These are phyloP conservation scores for Fusarium sp. DNA, from an alignment of 2,329 filamentous ascomycete species.

Conservation along the genomic window DNA sequence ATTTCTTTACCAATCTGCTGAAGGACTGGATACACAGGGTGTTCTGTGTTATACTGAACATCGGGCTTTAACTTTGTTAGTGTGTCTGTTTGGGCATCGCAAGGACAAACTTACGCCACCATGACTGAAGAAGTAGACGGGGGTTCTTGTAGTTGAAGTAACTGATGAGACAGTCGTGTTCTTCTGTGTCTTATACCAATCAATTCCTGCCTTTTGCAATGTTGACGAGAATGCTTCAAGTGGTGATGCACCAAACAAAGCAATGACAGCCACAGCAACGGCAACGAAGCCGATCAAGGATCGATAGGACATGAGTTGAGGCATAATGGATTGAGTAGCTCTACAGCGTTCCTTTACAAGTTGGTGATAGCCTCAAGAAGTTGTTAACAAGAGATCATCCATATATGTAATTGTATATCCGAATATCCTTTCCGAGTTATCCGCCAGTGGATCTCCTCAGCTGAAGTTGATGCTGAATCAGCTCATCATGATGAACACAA, in stretches of 20 bases:
- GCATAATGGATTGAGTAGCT: conserved; percentile 26
- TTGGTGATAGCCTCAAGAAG: background rate
- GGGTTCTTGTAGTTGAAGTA: conserved; percentile 41
- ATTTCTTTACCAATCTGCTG: conserved; percentile 76
- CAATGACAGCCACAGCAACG: conserved; percentile 38
- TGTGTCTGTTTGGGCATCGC: background rate
- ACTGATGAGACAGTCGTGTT: conserved; percentile 7
- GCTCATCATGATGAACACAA: conserved; percentile 2
- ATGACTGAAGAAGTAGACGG: conserved; percentile 63
- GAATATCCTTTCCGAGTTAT: conserved; percentile 39
- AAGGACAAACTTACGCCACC: conserved; percentile 56
- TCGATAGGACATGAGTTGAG: conserved; percentile 36
- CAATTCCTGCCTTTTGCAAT: conserved; percentile 37
- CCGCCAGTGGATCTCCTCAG: conserved; percentile 31
- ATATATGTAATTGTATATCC: conserved; percentile 36
- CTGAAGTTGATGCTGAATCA: conserved; percentile 37
- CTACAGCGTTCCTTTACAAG: background rate
- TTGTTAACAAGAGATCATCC: background rate
- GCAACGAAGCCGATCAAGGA: conserved; percentile 37
- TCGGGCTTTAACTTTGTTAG: conserved; percentile 59
- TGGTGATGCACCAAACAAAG: conserved; percentile 40
- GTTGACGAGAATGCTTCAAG: conserved; percentile 37
- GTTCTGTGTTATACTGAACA: conserved; percentile 74
- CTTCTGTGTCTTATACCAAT: conserved; percentile 29
- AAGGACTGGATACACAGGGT: conserved; percentile 74